phyloP scores from a whole-genome alignment of 2,329 filamentous ascomycete genomes.

The Xylariaceae sp. region DNA sequence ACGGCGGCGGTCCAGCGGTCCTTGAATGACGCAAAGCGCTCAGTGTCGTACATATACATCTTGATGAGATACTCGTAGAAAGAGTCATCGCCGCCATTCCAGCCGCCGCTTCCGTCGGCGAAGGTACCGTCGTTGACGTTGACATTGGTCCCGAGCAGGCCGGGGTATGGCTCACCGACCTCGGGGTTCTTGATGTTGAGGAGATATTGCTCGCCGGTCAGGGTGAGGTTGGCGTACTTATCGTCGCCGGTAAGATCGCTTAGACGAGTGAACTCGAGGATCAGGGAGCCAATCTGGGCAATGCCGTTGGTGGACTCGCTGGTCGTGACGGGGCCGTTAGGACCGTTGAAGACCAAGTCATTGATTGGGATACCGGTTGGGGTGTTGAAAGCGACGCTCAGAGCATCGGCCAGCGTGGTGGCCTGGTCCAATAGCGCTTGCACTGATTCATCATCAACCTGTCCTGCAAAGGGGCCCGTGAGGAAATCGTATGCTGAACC shows the following conservation, averaged over 20 bases:
- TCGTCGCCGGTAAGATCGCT: constrained; percentile 66
- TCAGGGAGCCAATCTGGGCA: constrained; percentile 70
- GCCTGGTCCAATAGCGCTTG: constrained; percentile 62
- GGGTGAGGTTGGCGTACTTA: constrained; percentile 60
- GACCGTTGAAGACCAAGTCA: constrained; percentile 44
- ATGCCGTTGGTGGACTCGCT: constrained; percentile 57
- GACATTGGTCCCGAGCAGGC: constrained; percentile 65
- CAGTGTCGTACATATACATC: constrained; percentile 75
- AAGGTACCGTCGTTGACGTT: constrained; percentile 62
- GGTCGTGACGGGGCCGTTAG: constrained; percentile 15
- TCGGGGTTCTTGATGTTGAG: constrained; percentile 56
- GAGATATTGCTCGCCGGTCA: constrained; percentile 65
- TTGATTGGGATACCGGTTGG: constrained; percentile 70
- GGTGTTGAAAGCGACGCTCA: constrained; percentile 75
- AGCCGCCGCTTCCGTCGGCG: constrained; percentile 61
- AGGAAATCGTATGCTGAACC: constrained; percentile 61
- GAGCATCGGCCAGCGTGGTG: constrained; percentile 60
- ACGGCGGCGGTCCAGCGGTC: constrained; percentile 71
- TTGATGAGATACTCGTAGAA: constrained; percentile 91
- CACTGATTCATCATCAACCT: constrained; percentile 45
- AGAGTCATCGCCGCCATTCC: constrained; percentile 71
- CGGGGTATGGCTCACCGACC: constrained; percentile 65
- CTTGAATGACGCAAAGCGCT: constrained; percentile 57
- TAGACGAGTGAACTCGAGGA: constrained; percentile 79
- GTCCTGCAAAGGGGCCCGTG: constrained; percentile 54